Conservation (phyloP, 2,329 filamentous ascomycete genomes). For the Ascochyta koolunga region DNA sequence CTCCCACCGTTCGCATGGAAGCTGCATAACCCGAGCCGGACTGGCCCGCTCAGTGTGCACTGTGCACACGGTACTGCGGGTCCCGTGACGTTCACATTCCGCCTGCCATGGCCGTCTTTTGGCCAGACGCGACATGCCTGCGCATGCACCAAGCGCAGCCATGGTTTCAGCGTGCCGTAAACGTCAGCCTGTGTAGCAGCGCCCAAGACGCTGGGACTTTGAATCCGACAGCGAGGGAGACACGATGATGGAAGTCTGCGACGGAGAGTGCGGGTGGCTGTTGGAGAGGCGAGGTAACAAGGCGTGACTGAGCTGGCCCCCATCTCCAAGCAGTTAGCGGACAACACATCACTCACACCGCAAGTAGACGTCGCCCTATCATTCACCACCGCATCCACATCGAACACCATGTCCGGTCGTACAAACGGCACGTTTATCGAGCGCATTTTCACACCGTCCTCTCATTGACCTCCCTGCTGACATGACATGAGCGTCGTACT, state of each 20-base stretch:
- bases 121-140: slow-evolving; percentile 20
- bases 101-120: not conserved
- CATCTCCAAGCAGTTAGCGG: slow-evolving; percentile 18
- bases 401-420: slow-evolving; percentile 42
- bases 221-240: slow-evolving; percentile 28
- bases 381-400: slow-evolving; percentile 37
- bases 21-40: slow-evolving; percentile 31
- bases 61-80: slow-evolving; percentile 26
- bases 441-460: slow-evolving; percentile 23
- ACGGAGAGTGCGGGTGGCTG: slow-evolving; percentile 30
- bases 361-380: slow-evolving; percentile 42
- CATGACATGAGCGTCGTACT: slow-evolving; percentile 45
- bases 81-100: slow-evolving; percentile 34
- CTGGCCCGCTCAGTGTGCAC: slow-evolving; percentile 25
- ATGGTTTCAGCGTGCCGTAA: slow-evolving; percentile 42
- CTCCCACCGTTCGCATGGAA: slow-evolving; percentile 43
- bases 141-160: slow-evolving; percentile 20
- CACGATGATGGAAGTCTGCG: slow-evolving; percentile 24
- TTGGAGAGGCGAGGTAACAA: slow-evolving; percentile 28
- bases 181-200: slow-evolving; percentile 32
- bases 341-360: slow-evolving; percentile 49
- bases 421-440: slow-evolving; percentile 46
- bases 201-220: slow-evolving; percentile 32
- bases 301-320: slow-evolving; percentile 37
- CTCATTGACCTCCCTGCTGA: slow-evolving; percentile 33